A percentile compares a stretch with the other conserved stretches of the same genome.
Evolutionary conservation across 345 rosid species (phyloP).

Genomic region (Citrus maxima): DNA sequence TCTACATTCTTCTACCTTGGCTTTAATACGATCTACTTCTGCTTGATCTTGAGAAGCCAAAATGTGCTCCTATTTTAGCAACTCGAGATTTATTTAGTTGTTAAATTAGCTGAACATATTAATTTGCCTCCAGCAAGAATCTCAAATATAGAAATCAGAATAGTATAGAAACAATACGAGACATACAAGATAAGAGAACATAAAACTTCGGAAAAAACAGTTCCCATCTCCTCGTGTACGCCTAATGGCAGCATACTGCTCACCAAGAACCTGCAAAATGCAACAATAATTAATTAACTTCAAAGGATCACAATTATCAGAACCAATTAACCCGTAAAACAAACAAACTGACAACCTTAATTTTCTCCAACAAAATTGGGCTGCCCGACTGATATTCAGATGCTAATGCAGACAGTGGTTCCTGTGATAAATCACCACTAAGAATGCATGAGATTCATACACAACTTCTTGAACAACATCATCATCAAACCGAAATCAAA

Average conservation of each 20-base stretch:
- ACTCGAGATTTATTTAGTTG: conserved; percentile 11
- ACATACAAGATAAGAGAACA: conserved; percentile 95
- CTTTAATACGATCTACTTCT: conserved; percentile 82
- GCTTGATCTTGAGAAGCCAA: conserved; percentile 74
- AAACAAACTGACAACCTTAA: conserved; percentile 48
- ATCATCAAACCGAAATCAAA: not conserved
- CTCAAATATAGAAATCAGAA: not conserved
- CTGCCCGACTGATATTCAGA: conserved; percentile 87
- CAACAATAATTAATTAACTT: not conserved
- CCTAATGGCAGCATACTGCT: conserved; percentile 71
- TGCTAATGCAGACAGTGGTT: conserved; percentile 79
- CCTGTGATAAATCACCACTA: conserved; percentile 41
- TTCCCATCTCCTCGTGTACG: conserved; percentile 98
- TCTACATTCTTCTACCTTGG: conserved; percentile 84
- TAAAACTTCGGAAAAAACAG: conserved; percentile 94
- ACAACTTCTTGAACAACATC: not conserved
- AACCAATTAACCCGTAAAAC: not conserved
- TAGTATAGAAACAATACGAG: not conserved
- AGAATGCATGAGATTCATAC: not conserved
- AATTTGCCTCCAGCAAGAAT: conserved; percentile 14
- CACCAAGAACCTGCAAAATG: conserved; percentile 57
- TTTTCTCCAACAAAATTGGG: conserved; percentile 85
- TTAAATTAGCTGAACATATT: conserved; percentile 8
- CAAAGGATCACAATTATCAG: not conserved
- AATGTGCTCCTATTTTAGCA: conserved; percentile 64